Evolutionary conservation across 768 basidiomycete genomes (phyloP), one percentile per base, ranked within the genome.

Genomic region (Boletus reticuloceps): DNA sequence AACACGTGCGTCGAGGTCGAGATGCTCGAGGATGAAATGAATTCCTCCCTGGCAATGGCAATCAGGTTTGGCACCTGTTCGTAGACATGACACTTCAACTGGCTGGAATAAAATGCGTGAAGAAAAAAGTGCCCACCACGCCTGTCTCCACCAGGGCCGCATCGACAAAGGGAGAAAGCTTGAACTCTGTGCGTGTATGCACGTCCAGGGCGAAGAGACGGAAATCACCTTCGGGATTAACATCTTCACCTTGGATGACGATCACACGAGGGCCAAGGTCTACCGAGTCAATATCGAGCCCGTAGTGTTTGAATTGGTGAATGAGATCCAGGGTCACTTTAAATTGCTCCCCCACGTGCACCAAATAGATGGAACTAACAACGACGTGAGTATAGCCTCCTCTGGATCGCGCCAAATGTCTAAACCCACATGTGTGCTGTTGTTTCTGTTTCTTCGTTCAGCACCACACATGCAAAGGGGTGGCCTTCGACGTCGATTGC

Each of bases 1-100:
- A 67, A 14, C 7, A 65, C 22, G 51, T 65, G 62, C 4, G 64
- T 64, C 19, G 59, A 62, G 4, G 65, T 65, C 14, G 62, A 65
- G 22, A 65, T 20, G 27, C 40, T 43, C 39, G 14, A 31, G 32
- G 17, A 19, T 11, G 17, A 5, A 16, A 34, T 37, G 4, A 31
- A 32, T 0, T 22, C 51, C 6, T 48, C 32, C n/a, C n/a, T n/a
- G n/a, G n/a, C n/a, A 13, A n/a, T 19, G 3, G 7, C 22, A 2
- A 5, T 16, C 25, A 27, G 17, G 17, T 50, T 31, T 19, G 41
- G 5, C 5, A 46, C 14, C 64, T 65, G 27, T 27, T 13, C 17
- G 17, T 22, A 27, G 31, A n/a, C 5, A n/a, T 51, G 20, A 7
- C 29, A n/a, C 13, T 19, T 27, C 14, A 27, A 27, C n/a, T 49